A percentile compares a stretch with the other conserved stretches of the same genome.
phyloP scores from a whole-genome alignment of 176 grass and related monocot genomes.

The Musa acuminata region DNA sequence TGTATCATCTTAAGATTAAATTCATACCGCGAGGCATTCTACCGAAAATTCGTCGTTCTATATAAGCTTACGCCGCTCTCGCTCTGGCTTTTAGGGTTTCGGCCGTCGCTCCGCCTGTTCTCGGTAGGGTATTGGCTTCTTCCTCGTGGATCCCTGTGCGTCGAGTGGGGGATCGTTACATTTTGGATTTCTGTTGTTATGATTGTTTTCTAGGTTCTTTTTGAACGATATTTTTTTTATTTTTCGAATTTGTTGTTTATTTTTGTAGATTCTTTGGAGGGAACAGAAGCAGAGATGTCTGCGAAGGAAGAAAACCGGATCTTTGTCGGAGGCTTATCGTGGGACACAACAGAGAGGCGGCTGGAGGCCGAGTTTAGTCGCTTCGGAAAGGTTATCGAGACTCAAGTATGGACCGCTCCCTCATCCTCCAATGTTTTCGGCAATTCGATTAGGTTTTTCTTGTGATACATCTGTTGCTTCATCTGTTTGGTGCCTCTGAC shows the following conservation, averaged over 20 bases:
- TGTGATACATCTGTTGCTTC: background rate
- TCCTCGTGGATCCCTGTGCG: background rate
- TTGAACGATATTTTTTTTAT: background rate
- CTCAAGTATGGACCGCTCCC: slow-evolving; percentile 31
- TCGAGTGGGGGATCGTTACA: background rate
- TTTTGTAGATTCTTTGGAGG: background rate
- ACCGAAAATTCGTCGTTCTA: background rate
- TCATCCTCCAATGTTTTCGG: background rate
- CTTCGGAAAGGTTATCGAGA: slow-evolving; percentile 77
- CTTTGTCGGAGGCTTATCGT: slow-evolving; percentile 82
- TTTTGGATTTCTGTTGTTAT: background rate
- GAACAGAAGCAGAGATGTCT: slow-evolving; percentile 28
- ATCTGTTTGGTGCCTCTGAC: background rate
- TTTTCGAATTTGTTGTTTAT: background rate
- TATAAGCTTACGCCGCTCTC: background rate
- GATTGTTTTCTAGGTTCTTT: background rate
- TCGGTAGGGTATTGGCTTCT: background rate
- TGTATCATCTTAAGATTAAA: background rate
- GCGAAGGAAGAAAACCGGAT: slow-evolving; percentile 67
- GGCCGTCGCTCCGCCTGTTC: background rate
- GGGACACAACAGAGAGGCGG: slow-evolving; percentile 51
- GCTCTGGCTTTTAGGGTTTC: background rate
- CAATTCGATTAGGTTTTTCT: background rate
- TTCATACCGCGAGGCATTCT: background rate
- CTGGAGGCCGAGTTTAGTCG: slow-evolving; percentile 57